A percentile compares a stretch with the other conserved stretches of the same genome.
These are phyloP conservation scores for Fusarium scirpi DNA, from an alignment of 2,329 filamentous ascomycete genomes.

Conservation along the genomic window DNA sequence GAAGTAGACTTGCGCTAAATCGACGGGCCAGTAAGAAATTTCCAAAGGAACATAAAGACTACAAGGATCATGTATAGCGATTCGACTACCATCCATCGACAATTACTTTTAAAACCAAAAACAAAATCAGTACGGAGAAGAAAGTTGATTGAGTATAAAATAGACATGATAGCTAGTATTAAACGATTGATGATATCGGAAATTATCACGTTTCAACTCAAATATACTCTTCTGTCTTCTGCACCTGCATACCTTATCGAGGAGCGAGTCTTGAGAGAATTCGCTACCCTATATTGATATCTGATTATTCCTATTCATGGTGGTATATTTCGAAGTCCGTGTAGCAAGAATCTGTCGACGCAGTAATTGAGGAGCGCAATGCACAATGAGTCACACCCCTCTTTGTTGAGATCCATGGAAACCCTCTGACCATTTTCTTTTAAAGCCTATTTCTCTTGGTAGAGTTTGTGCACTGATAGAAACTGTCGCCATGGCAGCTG, in stretches of 20 bases:
- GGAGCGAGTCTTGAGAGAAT: neutral
- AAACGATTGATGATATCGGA: neutral
- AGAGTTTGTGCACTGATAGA: neutral
- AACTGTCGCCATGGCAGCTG: neutral
- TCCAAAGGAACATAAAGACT: neutral
- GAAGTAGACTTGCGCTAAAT: constrained; percentile 3
- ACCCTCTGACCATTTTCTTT: neutral
- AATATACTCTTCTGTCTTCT: neutral
- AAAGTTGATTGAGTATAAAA: neutral
- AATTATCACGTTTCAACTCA: neutral
- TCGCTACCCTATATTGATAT: neutral
- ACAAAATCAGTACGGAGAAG: neutral
- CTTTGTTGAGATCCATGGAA: neutral
- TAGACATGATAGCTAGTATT: neutral
- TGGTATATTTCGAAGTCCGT: neutral
- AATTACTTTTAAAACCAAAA: neutral
- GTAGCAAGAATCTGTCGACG: neutral
- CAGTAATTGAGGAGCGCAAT: neutral
- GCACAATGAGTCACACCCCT: neutral
- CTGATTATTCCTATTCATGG: neutral
- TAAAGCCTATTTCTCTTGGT: neutral
- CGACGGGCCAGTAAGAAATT: neutral
- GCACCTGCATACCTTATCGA: neutral
- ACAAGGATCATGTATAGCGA: neutral
- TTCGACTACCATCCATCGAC: neutral